Evolutionary conservation across 2,329 filamentous ascomycete species (phyloP).

Genomic region (Macrophomina phaseolina): DNA sequence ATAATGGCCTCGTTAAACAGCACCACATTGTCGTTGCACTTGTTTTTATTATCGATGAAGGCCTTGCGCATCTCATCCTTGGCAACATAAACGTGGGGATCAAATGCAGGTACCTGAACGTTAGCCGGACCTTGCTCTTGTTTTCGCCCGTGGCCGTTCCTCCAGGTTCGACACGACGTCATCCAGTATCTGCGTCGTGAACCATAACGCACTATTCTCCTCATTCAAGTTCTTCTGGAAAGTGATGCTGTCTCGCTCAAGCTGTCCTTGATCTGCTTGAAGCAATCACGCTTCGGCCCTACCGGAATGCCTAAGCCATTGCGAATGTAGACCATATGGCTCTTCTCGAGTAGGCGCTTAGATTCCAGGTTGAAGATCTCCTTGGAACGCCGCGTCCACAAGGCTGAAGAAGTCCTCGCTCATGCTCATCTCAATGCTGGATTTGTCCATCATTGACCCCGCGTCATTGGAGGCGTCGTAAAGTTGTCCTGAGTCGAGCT

Average conservation of each 20-base stretch:
- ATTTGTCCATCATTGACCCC: constrained; percentile 65
- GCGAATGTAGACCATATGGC: constrained; percentile 76
- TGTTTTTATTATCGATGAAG: constrained; percentile 79
- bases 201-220: constrained; percentile 80
- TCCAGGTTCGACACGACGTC: constrained; percentile 71
- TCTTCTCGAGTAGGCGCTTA: constrained; percentile 74
- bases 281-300: constrained; percentile 73
- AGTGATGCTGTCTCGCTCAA: constrained; percentile 72
- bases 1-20: constrained; percentile 77
- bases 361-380: constrained; percentile 71
- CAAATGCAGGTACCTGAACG: constrained; percentile 84
- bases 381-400: constrained; percentile 57
- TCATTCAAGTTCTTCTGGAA: constrained; percentile 84
- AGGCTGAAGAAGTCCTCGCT: constrained; percentile 77
- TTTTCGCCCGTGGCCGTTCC: constrained; percentile 74
- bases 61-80: constrained; percentile 73
- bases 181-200: constrained; percentile 71
- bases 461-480: constrained; percentile 58
- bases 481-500: constrained; percentile 32
- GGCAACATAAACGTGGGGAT: constrained; percentile 77
- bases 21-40: constrained; percentile 74
- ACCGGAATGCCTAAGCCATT: constrained; percentile 76
- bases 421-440: constrained; percentile 78
- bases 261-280: constrained; percentile 86
- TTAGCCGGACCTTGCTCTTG: constrained; percentile 70